phyloP scores from a whole-genome alignment of 139 green algal genomes.

The Raphidocelis subcapitata region DNA sequence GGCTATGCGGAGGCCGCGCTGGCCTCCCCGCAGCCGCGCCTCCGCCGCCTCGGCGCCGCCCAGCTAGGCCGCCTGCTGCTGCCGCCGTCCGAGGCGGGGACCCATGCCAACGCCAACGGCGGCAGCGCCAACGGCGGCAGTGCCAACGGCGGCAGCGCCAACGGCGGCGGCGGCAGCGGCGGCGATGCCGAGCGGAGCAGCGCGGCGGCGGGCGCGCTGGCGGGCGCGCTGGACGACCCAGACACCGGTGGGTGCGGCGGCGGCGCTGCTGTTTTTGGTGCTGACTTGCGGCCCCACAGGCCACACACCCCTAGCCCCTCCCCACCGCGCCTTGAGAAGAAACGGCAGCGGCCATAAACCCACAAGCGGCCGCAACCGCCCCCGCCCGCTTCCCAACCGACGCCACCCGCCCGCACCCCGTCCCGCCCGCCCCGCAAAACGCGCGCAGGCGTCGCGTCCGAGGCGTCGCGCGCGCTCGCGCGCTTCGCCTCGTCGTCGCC shows the following conservation, averaged over 20 bases:
- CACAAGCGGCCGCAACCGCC: background rate
- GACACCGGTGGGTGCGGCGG: too few relatives aligned
- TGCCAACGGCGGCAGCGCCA: conserved; percentile 6
- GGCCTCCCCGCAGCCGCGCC: background rate
- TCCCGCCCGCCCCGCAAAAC: too few relatives aligned
- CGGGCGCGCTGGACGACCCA: background rate
- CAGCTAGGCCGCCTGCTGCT: conserved; percentile 19
- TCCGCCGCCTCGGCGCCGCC: conserved; percentile 1
- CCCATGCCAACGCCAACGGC: too few relatives aligned
- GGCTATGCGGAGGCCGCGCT: conserved; percentile 7
- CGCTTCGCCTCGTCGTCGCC: background rate
- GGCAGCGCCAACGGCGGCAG: too few relatives aligned
- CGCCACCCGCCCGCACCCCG: background rate
- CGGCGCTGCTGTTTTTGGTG: too few relatives aligned
- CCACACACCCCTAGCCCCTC: too few relatives aligned
- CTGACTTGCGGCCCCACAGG: too few relatives aligned
- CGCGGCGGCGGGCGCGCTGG: background rate
- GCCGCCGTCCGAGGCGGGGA: background rate
- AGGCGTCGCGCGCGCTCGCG: conserved; percentile 1
- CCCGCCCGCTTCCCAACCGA: background rate
- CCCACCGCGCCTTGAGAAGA: too few relatives aligned
- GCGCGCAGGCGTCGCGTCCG: conserved; percentile 5
- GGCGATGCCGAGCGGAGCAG: too few relatives aligned
- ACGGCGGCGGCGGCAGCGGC: too few relatives aligned
- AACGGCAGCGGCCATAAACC: background rate